phyloP scores from a whole-genome alignment of 306 rosid species.

The Malus fusca region DNA sequence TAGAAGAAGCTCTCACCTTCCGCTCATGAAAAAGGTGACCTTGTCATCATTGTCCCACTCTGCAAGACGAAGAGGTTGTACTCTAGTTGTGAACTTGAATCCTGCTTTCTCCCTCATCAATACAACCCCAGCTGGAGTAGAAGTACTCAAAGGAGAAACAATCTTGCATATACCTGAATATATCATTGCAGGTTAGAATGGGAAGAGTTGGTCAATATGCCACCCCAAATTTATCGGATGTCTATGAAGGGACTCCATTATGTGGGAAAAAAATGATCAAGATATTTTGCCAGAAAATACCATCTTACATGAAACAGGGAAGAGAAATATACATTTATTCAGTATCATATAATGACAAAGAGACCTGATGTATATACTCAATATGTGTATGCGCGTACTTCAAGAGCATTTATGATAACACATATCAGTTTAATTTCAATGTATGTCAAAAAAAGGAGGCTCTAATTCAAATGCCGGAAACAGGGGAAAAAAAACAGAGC shows the following conservation, averaged over 20 bases:
- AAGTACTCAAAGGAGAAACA: constrained; percentile 79
- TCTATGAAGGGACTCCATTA: neutral
- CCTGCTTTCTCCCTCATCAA: constrained; percentile 85
- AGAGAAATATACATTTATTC: neutral
- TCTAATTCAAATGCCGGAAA: neutral
- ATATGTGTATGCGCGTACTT: too few species aligned
- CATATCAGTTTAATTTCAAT: neutral
- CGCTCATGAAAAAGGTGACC: constrained; percentile 92
- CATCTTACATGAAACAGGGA: neutral
- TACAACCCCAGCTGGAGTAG: constrained; percentile 93
- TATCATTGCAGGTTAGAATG: constrained; percentile 5
- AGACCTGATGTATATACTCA: neutral
- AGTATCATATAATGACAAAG: neutral
- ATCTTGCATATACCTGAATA: constrained; percentile 88
- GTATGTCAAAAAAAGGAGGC: neutral
- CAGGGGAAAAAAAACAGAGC: neutral
- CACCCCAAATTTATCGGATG: neutral
- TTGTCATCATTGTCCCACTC: constrained; percentile 94
- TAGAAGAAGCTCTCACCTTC: constrained; percentile 50
- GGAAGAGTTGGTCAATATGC: neutral
- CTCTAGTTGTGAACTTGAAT: constrained; percentile 92
- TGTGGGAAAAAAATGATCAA: neutral
- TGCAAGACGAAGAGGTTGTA: constrained; percentile 97
- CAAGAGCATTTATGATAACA: neutral
- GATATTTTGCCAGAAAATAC: neutral